Percentiles rank a stretch among this genome's conserved stretches.
Conservation (phyloP, 495 filamentous ascomycete genomes). For the Aspergillus asperescens region DNA sequence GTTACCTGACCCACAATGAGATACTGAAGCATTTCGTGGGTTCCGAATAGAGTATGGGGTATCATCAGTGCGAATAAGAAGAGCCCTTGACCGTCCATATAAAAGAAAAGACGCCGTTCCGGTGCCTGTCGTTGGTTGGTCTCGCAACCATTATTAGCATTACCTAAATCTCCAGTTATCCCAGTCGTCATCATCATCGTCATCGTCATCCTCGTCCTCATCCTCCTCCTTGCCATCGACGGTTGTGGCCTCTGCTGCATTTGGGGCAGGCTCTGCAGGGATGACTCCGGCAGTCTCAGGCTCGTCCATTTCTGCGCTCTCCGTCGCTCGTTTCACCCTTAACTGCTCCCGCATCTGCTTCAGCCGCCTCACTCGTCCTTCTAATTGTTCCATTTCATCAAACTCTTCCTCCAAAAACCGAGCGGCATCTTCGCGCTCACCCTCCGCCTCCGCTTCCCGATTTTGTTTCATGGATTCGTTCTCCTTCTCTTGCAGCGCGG, state of each 20-base stretch:
- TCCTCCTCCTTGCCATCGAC: constrained; percentile 36
- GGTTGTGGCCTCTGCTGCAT: constrained; percentile 16
- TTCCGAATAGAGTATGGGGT: constrained; percentile 33
- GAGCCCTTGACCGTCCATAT: constrained; percentile 25
- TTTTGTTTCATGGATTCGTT: constrained; percentile 39
- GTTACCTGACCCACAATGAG: constrained; percentile 10
- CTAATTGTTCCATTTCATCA: constrained; percentile 89
- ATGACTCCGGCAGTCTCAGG: constrained; percentile 1
- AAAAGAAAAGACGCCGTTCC: constrained; percentile 23
- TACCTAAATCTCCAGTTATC: constrained; percentile 64
- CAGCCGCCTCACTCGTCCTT: constrained; percentile 69
- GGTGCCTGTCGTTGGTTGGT: constrained; percentile 7
- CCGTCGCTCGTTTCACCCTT: constrained; percentile 39
- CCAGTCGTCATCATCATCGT: constrained; percentile 58
- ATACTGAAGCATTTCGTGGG: constrained; percentile 12
- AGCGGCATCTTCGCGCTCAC: constrained; percentile 80
- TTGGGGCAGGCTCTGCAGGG: constrained; percentile 17
- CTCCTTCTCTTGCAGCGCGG: constrained; percentile 56
- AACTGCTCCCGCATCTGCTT: constrained; percentile 64
- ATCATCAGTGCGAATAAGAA: constrained; percentile 38
- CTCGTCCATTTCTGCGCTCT: constrained; percentile 31
- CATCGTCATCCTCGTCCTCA: constrained; percentile 50
- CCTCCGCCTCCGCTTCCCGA: constrained; percentile 63
- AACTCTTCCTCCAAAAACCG: constrained; percentile 81
- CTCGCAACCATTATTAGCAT: constrained; percentile 14